Conservation (phyloP, 1,139 yeast genomes). For the Zygosaccharomyces sapae region DNA sequence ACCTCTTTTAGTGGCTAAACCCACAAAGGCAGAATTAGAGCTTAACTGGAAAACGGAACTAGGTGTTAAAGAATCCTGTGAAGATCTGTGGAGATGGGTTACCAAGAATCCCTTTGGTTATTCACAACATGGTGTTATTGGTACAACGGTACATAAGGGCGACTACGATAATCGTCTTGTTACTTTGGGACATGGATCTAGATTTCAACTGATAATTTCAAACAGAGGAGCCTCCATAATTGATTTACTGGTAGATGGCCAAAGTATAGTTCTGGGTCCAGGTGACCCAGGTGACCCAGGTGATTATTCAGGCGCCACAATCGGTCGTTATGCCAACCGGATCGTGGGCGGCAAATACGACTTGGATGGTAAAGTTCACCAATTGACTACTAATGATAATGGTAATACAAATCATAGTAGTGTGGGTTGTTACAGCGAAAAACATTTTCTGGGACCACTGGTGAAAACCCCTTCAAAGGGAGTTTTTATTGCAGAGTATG, state of each 20-base stretch:
- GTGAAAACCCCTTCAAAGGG: conserved; percentile 37
- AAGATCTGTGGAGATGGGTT: conserved; percentile 78
- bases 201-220: conserved; percentile 44
- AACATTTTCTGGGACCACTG: conserved; percentile 46
- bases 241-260: conserved; percentile 38
- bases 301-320: conserved; percentile 56
- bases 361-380: conserved; percentile 41
- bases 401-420: conserved; percentile 51
- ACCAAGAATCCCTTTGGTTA: conserved; percentile 66
- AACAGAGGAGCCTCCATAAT: conserved; percentile 54
- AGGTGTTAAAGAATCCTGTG: conserved; percentile 60
- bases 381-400: conserved; percentile 41
- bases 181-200: conserved; percentile 36
- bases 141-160: conserved; percentile 11
- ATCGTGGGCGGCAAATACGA: conserved; percentile 44
- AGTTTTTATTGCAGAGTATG: conserved; percentile 49
- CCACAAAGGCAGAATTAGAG: conserved; percentile 62
- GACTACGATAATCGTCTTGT: conserved; percentile 40
- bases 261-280: conserved; percentile 36
- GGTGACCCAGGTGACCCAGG: conserved; percentile 39
- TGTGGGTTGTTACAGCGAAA: conserved; percentile 47
- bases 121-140: conserved; percentile 28
- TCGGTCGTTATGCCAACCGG: conserved; percentile 63
- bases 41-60: conserved; percentile 61
- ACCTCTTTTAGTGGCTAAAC: conserved; percentile 66